Evolutionary conservation across 371 early-diverging fungal genomes (phyloP).

Genomic region (Mortierella sp.): DNA sequence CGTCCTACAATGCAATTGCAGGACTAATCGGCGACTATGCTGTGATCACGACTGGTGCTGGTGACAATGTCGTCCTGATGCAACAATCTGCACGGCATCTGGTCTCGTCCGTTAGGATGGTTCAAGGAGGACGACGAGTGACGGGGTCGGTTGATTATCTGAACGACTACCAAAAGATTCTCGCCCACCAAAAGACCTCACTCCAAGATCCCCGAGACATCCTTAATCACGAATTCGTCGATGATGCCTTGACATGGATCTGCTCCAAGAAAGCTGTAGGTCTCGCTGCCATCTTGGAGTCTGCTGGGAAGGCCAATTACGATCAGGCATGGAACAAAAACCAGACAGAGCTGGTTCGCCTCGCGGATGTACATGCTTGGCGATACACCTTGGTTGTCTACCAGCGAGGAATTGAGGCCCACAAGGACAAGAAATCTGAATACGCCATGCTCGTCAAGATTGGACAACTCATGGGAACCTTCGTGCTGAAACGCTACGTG

Average conservation of each 20-base stretch:
- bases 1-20: slow-evolving; percentile 73
- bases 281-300: slow-evolving; percentile 8
- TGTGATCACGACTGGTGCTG: slow-evolving; percentile 76
- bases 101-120: slow-evolving; percentile 45
- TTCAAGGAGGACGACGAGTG: slow-evolving; percentile 28
- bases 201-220: slow-evolving; percentile 47
- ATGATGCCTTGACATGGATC: slow-evolving; percentile 53
- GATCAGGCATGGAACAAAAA: slow-evolving; percentile 57
- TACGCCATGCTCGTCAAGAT: slow-evolving; percentile 49
- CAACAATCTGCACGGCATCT: slow-evolving; percentile 68
- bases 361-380: slow-evolving; percentile 56
- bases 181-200: slow-evolving; percentile 19
- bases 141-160: slow-evolving; percentile 53
- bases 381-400: slow-evolving; percentile 49
- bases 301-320: slow-evolving; percentile 36
- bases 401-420: slow-evolving; percentile 26
- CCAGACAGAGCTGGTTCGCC: slow-evolving; percentile 51
- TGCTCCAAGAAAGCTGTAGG: slow-evolving; percentile 41
- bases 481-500: slow-evolving; percentile 55
- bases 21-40: slow-evolving; percentile 71
- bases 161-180: slow-evolving; percentile 34
- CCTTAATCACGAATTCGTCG: slow-evolving; percentile 32
- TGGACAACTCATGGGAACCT: slow-evolving; percentile 45
- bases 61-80: slow-evolving; percentile 74
- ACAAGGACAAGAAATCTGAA: slow-evolving; percentile 30